Evolutionary conservation across 257 asterid species (phyloP).

Genomic region (Salvia splendens): DNA sequence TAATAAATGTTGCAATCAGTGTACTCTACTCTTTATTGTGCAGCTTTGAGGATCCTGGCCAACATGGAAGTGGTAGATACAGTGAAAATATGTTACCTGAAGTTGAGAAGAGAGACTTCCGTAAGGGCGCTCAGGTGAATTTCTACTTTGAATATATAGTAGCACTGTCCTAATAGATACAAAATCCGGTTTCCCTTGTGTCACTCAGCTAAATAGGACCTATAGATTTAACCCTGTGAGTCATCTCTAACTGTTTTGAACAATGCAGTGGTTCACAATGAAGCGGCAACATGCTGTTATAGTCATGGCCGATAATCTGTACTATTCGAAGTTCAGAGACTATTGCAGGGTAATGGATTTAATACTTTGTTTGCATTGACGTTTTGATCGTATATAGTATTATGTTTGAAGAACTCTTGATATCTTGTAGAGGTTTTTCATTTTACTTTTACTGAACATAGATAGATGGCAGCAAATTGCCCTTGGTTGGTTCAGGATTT

Average conservation of each 20-base stretch:
- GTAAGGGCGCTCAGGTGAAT: constrained; percentile 98
- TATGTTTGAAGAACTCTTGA: too few relatives aligned
- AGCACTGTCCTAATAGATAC: not conserved
- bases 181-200: not conserved
- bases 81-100: constrained; percentile 93
- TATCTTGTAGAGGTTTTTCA: not conserved
- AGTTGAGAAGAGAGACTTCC: constrained; percentile 86
- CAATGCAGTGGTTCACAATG: constrained; percentile 97
- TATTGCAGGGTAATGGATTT: constrained; percentile 70
- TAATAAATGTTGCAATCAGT: constrained; percentile 16
- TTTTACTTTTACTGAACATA: not conserved
- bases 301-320: constrained; percentile 82
- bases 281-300: constrained; percentile 90
- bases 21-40: constrained; percentile 33
- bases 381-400: constrained; percentile 22
- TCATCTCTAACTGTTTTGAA: constrained; percentile 23
- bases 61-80: constrained; percentile 97
- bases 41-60: constrained; percentile 99
- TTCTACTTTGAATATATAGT: constrained; percentile 28
- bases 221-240: constrained; percentile 1
- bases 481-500: constrained; percentile 8
- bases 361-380: not conserved
- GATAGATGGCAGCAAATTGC: constrained; percentile 7
- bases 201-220: not conserved
- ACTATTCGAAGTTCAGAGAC: constrained; percentile 83